Evolutionary conservation across 2,329 filamentous ascomycete species (phyloP), one percentile per base, ranked within the genome.

Genomic region (Colletotrichum sp.): DNA sequence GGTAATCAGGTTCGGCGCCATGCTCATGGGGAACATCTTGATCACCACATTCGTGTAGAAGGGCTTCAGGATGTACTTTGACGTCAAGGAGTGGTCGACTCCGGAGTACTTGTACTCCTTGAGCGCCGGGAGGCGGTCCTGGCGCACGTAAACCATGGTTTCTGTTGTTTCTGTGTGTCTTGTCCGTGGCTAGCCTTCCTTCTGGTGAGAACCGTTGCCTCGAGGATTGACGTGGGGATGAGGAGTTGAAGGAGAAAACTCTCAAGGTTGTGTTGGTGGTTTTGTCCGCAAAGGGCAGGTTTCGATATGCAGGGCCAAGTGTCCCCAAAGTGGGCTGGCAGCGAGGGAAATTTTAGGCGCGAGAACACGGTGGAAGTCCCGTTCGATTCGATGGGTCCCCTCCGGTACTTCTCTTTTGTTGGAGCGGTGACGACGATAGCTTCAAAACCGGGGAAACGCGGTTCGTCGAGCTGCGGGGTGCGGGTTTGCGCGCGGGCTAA

Each of bases 21-120:
- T 99, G 84, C 90, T 94, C 92, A 98, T 95, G 60, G 97, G 97
- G 84, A 99, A 99, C 86, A 93, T 94, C 78, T 96, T 93, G 88
- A 99, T 98, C 82, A 98, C 96, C 79, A 97, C 90, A 87, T 98
- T 93, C 82, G 93, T 98, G 89, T 99, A 99, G 87, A 99, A 99
- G 9, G 97, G 97, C 90, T 99, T 99, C 81, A 99, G 89, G 79
- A 99, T 92, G 88, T 98, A 99, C 85, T 94, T 95, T 79, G 96
- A 98, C 55, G 95, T 90, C 77, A 98, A 89, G 76, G 96, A 98
- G 85, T 95, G 95, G 86, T 99, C 97, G 81, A 99, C 95, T 73
- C 92, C 92, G 55, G 94, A 95, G 90, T 99, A 99, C 87, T 98
- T 97, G 92, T 99, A 99, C 86, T 96, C 91, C 86, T 95, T 95